Percentiles rank a stretch among this genome's conserved stretches.
These are phyloP conservation scores for Clarireedia hainanense DNA, from an alignment of 2,329 filamentous ascomycete genomes.

Conservation along the genomic window DNA sequence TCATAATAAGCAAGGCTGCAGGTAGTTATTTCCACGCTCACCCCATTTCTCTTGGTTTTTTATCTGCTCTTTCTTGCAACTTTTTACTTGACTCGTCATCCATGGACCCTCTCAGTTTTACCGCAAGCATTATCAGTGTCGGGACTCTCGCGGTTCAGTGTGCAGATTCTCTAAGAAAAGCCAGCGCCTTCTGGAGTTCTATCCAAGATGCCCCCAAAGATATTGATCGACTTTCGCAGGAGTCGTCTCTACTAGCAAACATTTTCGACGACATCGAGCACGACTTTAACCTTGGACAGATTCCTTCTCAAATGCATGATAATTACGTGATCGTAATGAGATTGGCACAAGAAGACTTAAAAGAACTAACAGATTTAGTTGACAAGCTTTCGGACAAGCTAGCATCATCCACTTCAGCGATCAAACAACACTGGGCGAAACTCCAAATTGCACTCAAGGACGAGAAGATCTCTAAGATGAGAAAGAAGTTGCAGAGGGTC, in stretches of 20 bases:
- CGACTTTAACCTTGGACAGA: neutral
- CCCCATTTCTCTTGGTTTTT: neutral
- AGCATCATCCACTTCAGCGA: neutral
- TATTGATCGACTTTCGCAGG: constrained; percentile 8
- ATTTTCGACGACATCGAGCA: constrained; percentile 1
- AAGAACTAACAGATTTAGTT: constrained; percentile 2
- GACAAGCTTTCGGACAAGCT: neutral
- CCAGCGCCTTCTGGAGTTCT: constrained; percentile 10
- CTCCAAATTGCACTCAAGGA: constrained; percentile 5
- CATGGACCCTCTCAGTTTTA: constrained; percentile 3
- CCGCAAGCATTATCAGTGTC: constrained; percentile 10
- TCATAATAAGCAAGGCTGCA: too few relatives aligned
- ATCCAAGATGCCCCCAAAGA: constrained; percentile 13
- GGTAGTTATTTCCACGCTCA: neutral
- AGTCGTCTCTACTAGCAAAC: constrained; percentile 7
- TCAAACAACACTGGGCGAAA: constrained; percentile 6
- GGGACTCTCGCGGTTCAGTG: constrained; percentile 11
- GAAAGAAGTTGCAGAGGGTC: constrained; percentile 1
- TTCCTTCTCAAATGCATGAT: neutral
- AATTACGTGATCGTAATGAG: neutral
- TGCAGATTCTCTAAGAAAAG: constrained; percentile 5
- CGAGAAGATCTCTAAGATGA: constrained; percentile 10
- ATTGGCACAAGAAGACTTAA: constrained; percentile 7
- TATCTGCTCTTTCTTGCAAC: too few relatives aligned
- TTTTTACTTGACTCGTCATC: neutral